Evolutionary conservation across 2,329 filamentous ascomycete species (phyloP).

Genomic region (Colletotrichum horii): DNA sequence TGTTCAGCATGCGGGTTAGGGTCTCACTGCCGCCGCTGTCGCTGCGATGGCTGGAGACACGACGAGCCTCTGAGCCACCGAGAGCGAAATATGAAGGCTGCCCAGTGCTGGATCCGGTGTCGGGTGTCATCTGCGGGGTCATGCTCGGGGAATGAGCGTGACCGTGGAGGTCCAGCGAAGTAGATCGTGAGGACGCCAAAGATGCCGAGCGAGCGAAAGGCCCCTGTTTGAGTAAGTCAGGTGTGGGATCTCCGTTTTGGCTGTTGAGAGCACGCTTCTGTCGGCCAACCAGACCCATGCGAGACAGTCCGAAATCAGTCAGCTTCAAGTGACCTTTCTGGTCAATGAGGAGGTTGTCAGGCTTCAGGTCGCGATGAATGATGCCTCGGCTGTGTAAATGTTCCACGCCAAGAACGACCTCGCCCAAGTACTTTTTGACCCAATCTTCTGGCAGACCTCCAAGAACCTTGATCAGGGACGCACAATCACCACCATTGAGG

Average conservation of each 20-base stretch:
- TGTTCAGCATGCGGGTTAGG: constrained; percentile 80
- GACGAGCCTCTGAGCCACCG: constrained; percentile 65
- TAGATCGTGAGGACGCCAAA: constrained; percentile 86
- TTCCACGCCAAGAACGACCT: constrained; percentile 96
- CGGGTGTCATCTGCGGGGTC: constrained; percentile 86
- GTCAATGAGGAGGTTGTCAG: constrained; percentile 96
- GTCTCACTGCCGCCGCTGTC: constrained; percentile 92
- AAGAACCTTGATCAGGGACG: constrained; percentile 92
- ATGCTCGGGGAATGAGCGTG: constrained; percentile 76
- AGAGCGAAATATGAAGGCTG: constrained; percentile 96
- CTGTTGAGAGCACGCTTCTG: constrained; percentile 91
- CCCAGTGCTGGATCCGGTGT: constrained; percentile 65
- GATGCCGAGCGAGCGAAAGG: constrained; percentile 88
- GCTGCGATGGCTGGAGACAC: constrained; percentile 77
- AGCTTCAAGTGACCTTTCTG: constrained; percentile 95
- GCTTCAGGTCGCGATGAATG: constrained; percentile 95
- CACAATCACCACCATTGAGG: constrained; percentile 95
- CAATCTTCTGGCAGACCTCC: constrained; percentile 94
- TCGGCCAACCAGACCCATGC: constrained; percentile 95
- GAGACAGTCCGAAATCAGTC: constrained; percentile 95
- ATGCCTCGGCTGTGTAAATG: constrained; percentile 94
- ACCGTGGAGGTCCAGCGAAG: constrained; percentile 87
- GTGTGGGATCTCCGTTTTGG: constrained; percentile 79
- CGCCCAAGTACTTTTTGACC: constrained; percentile 96
- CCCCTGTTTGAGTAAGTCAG: constrained; percentile 90